Percentiles rank a stretch among this genome's conserved stretches.
phyloP scores from a whole-genome alignment of 352 stramenopile genomes.

The Pythium folliculosum region DNA sequence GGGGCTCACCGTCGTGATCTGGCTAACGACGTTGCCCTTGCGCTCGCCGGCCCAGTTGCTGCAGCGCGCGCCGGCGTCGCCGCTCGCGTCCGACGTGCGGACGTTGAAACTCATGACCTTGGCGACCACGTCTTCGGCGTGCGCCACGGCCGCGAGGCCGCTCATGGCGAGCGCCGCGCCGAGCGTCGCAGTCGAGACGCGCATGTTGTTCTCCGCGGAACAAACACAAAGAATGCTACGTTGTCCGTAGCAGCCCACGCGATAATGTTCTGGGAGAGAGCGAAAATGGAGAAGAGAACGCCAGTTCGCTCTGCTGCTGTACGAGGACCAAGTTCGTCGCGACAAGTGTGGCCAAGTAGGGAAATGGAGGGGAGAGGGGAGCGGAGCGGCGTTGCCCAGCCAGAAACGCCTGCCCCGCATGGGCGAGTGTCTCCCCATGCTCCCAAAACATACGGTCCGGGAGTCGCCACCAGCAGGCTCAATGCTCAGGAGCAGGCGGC shows the following conservation, averaged over 20 bases:
- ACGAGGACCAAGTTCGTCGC: too few relatives aligned
- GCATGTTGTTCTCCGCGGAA: conserved; percentile 3
- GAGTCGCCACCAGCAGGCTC: background rate
- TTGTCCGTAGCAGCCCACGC: background rate
- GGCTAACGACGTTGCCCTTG: conserved; percentile 57
- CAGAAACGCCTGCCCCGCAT: background rate
- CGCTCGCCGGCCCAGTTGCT: conserved; percentile 68
- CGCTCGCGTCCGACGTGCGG: conserved; percentile 60
- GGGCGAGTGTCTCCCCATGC: conserved; percentile 9
- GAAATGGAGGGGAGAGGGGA: background rate
- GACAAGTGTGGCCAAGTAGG: background rate
- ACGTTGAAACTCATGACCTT: conserved; percentile 83
- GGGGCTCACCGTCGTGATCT: conserved; percentile 52
- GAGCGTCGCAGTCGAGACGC: conserved; percentile 19
- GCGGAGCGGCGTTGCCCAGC: background rate
- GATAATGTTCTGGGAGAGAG: conserved; percentile 1
- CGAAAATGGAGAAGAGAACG: conserved; percentile 5
- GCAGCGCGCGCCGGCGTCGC: conserved; percentile 42
- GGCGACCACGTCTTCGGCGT: conserved; percentile 47
- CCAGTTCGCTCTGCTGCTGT: conserved; percentile 7
- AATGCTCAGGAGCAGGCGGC: background rate
- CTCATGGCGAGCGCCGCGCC: conserved; percentile 16
- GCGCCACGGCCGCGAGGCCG: conserved; percentile 19
- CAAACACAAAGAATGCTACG: background rate
- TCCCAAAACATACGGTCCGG: conserved; percentile 9